Evolutionary conservation across 2,329 filamentous ascomycete species (phyloP), one percentile per base, ranked within the genome.

Genomic region (Drechslera avenae): DNA sequence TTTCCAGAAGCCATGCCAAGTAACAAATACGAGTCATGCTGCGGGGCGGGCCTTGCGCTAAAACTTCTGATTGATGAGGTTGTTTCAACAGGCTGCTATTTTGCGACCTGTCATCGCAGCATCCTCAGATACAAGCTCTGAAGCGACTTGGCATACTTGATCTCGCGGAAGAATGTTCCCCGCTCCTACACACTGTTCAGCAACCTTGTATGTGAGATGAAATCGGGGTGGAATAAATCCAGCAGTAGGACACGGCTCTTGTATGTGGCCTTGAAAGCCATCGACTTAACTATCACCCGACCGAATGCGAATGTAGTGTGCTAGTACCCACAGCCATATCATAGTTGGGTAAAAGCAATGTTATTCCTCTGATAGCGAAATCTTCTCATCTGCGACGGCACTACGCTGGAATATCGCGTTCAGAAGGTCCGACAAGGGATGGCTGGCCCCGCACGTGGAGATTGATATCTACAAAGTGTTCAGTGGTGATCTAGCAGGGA

Each of bases 21-120:
- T 18, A 12, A 17, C 10, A 21, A n/a, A 14, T 21, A n/a, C 46
- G 45, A 43, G 18, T 49, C 28, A 31, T 12, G 16, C 13, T 17
- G 10, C 30, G 46, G 35, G 44, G 31, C 23, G 45, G 13, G 28
- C 40, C 23, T 39, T 32, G 18, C 32, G 33, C 39, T 41, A 36
- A 21, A 41, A 30, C 17, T 3, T 39, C 14, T 14, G 32, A 10
- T 46, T 33, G n/a, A 21, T 41, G 37, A 48, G 21, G 41, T 39
- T 41, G 47, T 59, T 54, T 56, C 50, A 51, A 23, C 23, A 19
- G 4, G 12, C 12, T 16, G 26, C 6, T 37, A 49, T 39, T 30
- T 18, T 18, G 21, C 26, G 36, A 16, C 37, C 34, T 39, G 17
- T 37, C 32, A 52, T 51, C 14, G 16, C 2, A 10, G 39, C 16